Percentiles rank a stretch among this genome's conserved stretches.
These are phyloP conservation scores for Jaapia argillacea DNA, from an alignment of 768 basidiomycete species.

Conservation along the genomic window DNA sequence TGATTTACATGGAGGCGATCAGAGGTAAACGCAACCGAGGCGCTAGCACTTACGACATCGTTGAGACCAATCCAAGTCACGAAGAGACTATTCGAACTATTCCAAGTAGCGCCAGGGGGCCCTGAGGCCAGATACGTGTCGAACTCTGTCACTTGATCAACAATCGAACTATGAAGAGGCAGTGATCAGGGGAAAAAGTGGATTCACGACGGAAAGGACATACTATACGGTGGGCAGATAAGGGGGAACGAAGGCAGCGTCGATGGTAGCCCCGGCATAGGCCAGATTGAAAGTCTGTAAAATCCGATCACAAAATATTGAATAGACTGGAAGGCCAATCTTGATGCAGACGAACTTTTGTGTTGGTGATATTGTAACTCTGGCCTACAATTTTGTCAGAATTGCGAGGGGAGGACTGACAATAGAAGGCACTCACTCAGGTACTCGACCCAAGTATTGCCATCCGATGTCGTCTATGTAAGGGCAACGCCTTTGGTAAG, in stretches of 20 bases:
- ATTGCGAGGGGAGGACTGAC: slow-evolving; percentile 1
- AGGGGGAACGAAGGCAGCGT: slow-evolving; percentile 24
- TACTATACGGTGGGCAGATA: slow-evolving; percentile 24
- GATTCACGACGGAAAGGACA: slow-evolving; percentile 5
- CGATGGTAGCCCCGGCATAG: slow-evolving; percentile 27
- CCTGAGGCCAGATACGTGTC: slow-evolving; percentile 20
- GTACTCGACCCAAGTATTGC: slow-evolving; percentile 51
- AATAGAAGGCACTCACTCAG: slow-evolving; percentile 29
- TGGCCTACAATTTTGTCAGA: slow-evolving; percentile 21
- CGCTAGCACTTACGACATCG: slow-evolving; percentile 20
- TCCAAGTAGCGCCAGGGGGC: slow-evolving; percentile 22
- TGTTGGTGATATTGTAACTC: slow-evolving; percentile 45
- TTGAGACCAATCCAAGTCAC: slow-evolving; percentile 29
- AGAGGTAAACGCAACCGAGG: not conserved
- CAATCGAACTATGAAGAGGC: slow-evolving; percentile 18
- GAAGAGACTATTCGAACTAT: slow-evolving; percentile 22
- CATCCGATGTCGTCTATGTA: slow-evolving; percentile 53
- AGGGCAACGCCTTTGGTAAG: no score
- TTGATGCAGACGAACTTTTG: no score
- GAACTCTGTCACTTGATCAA: slow-evolving; percentile 25
- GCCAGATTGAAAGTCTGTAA: slow-evolving; percentile 26
- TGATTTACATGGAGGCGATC: no score
- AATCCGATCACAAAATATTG: no score
- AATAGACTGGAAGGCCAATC: no score
- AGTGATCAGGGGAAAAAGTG: not conserved